phyloP scores from a whole-genome alignment of 2,329 filamentous ascomycete species.

The Hymenoscyphus occultus region DNA sequence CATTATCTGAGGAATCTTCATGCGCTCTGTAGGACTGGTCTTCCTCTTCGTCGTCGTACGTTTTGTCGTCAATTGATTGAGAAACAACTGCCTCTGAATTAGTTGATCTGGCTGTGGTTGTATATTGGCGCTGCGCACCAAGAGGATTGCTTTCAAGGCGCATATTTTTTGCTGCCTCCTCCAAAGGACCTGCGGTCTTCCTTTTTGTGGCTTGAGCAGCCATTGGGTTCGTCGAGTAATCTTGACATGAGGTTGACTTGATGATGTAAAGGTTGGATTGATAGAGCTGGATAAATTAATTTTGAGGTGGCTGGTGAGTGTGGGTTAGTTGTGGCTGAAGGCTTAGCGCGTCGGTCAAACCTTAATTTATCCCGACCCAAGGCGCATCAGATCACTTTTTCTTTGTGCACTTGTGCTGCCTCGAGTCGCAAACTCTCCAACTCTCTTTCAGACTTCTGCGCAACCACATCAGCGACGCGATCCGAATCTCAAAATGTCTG shows the following conservation, averaged over 20 bases:
- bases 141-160: slow-evolving; percentile 18
- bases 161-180: slow-evolving; percentile 26
- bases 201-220: slow-evolving; percentile 27
- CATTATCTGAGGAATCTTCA: slow-evolving; percentile 34
- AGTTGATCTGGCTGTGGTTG: not conserved
- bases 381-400: slow-evolving; percentile 22
- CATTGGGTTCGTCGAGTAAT: slow-evolving; percentile 21
- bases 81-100: not conserved
- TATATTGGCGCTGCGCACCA: not conserved
- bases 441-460: not conserved
- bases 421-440: slow-evolving; percentile 8
- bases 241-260: not conserved
- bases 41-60: slow-evolving; percentile 41
- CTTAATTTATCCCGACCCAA: slow-evolving; percentile 26
- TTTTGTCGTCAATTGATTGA: slow-evolving; percentile 28
- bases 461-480: slow-evolving; percentile 4
- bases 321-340: slow-evolving; percentile 7
- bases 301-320: slow-evolving; percentile 15
- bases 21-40: slow-evolving; percentile 32
- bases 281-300: not conserved
- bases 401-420: slow-evolving; percentile 17
- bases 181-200: slow-evolving; percentile 20
- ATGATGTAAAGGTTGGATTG: not conserved
- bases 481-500: slow-evolving; percentile 56
- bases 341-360: slow-evolving; percentile 27